Conservation (phyloP, 768 basidiomycete genomes). For the Amanita exitialis region DNA sequence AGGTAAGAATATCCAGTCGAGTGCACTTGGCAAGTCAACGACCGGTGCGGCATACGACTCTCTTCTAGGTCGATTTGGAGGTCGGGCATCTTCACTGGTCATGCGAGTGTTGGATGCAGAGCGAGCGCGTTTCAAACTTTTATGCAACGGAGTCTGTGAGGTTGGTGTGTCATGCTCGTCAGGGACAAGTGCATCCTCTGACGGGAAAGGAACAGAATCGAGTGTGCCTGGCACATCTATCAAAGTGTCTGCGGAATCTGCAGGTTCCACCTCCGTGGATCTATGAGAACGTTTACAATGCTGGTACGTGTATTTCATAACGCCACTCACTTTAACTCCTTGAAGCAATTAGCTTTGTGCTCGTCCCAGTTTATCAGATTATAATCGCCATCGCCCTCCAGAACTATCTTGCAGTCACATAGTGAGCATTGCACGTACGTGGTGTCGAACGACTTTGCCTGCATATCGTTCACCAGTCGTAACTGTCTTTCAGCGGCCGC, state of each 20-base stretch:
- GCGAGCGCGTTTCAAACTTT: slow-evolving; percentile 1
- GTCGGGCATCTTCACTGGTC: slow-evolving; percentile 23
- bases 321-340: slow-evolving; percentile 8
- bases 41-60: slow-evolving; percentile 33
- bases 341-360: slow-evolving; percentile 45
- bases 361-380: slow-evolving; percentile 51
- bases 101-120: neutral
- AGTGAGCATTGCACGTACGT: slow-evolving; percentile 38
- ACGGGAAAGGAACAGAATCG: slow-evolving; percentile 3
- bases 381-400: slow-evolving; percentile 46
- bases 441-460: slow-evolving; percentile 39
- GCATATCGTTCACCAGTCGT: slow-evolving; percentile 52
- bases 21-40: slow-evolving; percentile 32
- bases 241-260: neutral
- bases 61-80: slow-evolving; percentile 41
- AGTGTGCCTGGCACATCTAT: neutral
- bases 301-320: neutral
- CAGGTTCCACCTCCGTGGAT: neutral
- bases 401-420: slow-evolving; percentile 35
- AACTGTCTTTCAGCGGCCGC: slow-evolving; percentile 55
- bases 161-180: neutral
- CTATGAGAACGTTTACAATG: neutral
- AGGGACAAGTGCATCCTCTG: neutral
- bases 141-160: neutral
- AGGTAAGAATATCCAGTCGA: slow-evolving; percentile 55